phyloP scores from a whole-genome alignment of 23 red algal species.

The Gracilaria domingensis region DNA sequence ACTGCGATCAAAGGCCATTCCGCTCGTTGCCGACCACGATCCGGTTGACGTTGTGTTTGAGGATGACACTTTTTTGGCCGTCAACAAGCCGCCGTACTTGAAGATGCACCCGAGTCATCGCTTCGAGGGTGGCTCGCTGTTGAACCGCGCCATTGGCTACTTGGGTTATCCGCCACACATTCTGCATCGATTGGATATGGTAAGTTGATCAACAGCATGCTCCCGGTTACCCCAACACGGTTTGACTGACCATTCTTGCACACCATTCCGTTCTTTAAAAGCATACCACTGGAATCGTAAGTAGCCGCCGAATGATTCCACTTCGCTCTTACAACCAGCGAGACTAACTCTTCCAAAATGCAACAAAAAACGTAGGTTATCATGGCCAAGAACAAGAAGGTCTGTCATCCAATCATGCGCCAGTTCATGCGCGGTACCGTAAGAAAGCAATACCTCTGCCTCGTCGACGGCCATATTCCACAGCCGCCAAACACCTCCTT shows the following conservation, averaged over 20 bases:
- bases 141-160: slow-evolving; percentile 73
- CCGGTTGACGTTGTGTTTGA: slow-evolving; percentile 81
- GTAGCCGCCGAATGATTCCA: neutral
- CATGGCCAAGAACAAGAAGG: slow-evolving; percentile 65
- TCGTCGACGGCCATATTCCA: slow-evolving; percentile 52
- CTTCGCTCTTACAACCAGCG: no score
- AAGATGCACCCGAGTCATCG: slow-evolving; percentile 87
- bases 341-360: neutral
- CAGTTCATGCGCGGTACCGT: slow-evolving; percentile 52
- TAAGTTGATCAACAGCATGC: slow-evolving; percentile 57
- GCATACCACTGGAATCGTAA: slow-evolving; percentile 71
- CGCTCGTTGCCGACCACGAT: slow-evolving; percentile 71
- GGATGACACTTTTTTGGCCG: slow-evolving; percentile 69
- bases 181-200: slow-evolving; percentile 73
- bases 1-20: slow-evolving; percentile 71
- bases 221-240: no score
- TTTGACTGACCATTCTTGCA: no score
- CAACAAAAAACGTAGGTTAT: slow-evolving; percentile 37
- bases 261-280: no score
- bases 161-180: slow-evolving; percentile 42
- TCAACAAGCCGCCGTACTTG: slow-evolving; percentile 74
- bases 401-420: slow-evolving; percentile 62
- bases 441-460: slow-evolving; percentile 67
- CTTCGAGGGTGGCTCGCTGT: slow-evolving; percentile 70
- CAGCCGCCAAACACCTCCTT: slow-evolving; percentile 24